phyloP scores from a whole-genome alignment of 2,329 filamentous ascomycete species.

The Aureobasidium sp. region DNA sequence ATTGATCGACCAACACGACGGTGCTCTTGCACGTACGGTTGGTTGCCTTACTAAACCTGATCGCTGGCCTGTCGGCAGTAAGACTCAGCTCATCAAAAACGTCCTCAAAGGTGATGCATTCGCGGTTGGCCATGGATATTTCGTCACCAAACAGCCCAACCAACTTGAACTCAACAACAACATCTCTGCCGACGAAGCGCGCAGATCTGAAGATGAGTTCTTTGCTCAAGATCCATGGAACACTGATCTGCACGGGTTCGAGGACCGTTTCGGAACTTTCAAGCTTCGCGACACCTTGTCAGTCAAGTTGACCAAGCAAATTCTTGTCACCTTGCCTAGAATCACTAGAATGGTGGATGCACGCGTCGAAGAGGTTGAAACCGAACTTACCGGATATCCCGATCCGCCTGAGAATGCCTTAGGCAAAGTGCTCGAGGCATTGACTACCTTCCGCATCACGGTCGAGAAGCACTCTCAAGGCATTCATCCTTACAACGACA shows the following conservation, averaged over 20 bases:
- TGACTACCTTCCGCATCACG: slow-evolving; percentile 49
- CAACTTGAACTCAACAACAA: slow-evolving; percentile 41
- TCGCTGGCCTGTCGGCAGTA: slow-evolving; percentile 47
- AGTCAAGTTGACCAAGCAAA: slow-evolving; percentile 40
- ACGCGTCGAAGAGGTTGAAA: slow-evolving; percentile 45
- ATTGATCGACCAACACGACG: background rate
- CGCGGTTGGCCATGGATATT: slow-evolving; percentile 65
- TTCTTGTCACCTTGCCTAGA: slow-evolving; percentile 32
- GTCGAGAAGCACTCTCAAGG: slow-evolving; percentile 50
- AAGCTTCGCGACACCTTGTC: slow-evolving; percentile 44
- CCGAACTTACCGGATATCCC: slow-evolving; percentile 51
- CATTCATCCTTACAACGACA: slow-evolving; percentile 31
- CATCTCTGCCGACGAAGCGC: slow-evolving; percentile 40
- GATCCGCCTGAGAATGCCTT: slow-evolving; percentile 57
- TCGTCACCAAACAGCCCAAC: slow-evolving; percentile 59
- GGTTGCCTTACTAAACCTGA: slow-evolving; percentile 79
- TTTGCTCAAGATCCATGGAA: slow-evolving; percentile 44
- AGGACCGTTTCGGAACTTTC: slow-evolving; percentile 43
- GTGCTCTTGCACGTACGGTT: slow-evolving; percentile 36
- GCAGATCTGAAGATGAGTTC: slow-evolving; percentile 42
- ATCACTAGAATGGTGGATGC: slow-evolving; percentile 38
- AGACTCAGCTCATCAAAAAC: slow-evolving; percentile 25
- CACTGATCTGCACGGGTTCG: slow-evolving; percentile 30
- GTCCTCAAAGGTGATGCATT: slow-evolving; percentile 53
- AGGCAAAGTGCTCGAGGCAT: slow-evolving; percentile 53